Evolutionary conservation across 805 yeast genomes (phyloP), one percentile per base, ranked within the genome.

Genomic region (Blastobotrys parvus): DNA sequence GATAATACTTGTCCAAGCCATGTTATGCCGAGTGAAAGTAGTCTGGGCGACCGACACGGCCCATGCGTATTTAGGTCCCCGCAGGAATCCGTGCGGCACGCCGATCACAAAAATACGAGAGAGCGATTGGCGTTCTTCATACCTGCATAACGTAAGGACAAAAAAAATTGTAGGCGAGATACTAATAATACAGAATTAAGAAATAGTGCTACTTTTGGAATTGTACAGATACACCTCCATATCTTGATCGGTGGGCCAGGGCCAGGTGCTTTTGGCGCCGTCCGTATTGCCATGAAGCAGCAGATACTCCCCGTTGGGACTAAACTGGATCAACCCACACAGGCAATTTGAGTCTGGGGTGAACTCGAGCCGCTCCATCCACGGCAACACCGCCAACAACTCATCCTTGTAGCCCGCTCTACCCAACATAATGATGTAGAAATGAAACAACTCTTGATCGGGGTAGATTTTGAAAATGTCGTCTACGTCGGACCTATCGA

Each of bases 321-420:
- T 46, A 36, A 48, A 49, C 27, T 47, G 41, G 17, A 77, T 58
- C 13, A 77, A 51, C 36, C 64, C 59, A 15, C 68, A 50, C 17
- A 78, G 56, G 0, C 73, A 62, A 16, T 54, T 54, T 34, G 58
- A 60, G 31, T 59, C 50, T 0, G 84, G 84, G 2, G 44, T 47
- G 41, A 65, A 70, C 15, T 61, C 55, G 6, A 78, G 52, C 2
- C 59, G 55, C 31, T 75, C 77, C 79, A 86, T 73, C 71, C 77
- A 71, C 21, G 67, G 63, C 25, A 79, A 57, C 4, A 80, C 60
- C 30, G 63, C 69, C 0, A 72, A 59, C n/a, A 80, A 54, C 53
- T 77, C 80, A 3, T 66, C 62, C 2, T 62, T 54, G 49, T 76
- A 75, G 6, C 64, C 67, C 38, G 70, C 77, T 39, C 65, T 61